Evolutionary conservation across 768 basidiomycete genomes (phyloP).

Genomic region (Xerocomellus amylosporus): DNA sequence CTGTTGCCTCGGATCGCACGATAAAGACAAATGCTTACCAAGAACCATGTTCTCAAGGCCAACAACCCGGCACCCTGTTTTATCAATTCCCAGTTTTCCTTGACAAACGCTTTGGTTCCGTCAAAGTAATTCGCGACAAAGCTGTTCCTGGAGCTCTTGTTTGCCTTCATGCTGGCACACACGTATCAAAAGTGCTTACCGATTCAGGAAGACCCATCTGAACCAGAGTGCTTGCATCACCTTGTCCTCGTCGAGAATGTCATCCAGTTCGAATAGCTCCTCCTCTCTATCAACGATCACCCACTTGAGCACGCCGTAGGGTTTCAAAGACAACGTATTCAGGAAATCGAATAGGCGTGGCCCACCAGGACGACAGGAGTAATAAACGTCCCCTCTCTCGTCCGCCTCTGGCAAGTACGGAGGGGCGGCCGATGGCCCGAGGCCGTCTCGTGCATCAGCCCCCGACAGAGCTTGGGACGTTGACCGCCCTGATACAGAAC

Average conservation of each 20-base stretch:
- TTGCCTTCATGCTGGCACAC: neutral
- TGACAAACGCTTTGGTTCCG: conserved; percentile 54
- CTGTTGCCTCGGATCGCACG: neutral
- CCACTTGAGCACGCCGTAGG: conserved; percentile 68
- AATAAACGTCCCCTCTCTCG: conserved; percentile 44
- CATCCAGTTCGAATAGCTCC: conserved; percentile 69
- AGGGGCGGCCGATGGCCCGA: conserved; percentile 48
- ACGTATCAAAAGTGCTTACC: conserved; percentile 36
- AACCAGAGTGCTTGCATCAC: conserved; percentile 78
- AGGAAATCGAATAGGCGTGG: conserved; percentile 64
- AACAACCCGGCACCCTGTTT: conserved; percentile 66
- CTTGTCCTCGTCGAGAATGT: conserved; percentile 72
- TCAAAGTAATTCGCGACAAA: conserved; percentile 57
- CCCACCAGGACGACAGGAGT: conserved; percentile 68
- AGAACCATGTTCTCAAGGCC: conserved; percentile 57
- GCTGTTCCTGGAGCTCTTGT: conserved; percentile 36
- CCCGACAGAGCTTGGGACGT: conserved; percentile 17
- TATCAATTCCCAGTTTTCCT: conserved; percentile 63
- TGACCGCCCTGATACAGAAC: conserved; percentile 7
- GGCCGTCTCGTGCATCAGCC: conserved; percentile 38
- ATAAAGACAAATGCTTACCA: conserved; percentile 40
- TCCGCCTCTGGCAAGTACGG: conserved; percentile 52
- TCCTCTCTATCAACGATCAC: conserved; percentile 69
- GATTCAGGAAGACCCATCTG: conserved; percentile 66
- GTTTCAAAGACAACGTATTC: conserved; percentile 53